These are phyloP conservation scores for Jamesozyma rosinii DNA, from an alignment of 805 yeast genomes.

Conservation along the genomic window DNA sequence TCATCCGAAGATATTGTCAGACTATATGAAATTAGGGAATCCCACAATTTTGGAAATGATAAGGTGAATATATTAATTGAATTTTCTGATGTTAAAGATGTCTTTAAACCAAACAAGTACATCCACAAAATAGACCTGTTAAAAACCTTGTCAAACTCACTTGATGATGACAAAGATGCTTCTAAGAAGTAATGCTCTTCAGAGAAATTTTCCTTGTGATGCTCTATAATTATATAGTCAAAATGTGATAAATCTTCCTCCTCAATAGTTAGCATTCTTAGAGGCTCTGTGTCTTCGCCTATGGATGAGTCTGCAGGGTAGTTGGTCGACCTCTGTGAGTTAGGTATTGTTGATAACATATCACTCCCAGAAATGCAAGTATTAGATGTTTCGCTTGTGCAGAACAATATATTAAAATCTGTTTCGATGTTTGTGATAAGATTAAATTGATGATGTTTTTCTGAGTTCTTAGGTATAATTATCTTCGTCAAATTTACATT, in stretches of 20 bases:
- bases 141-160: background rate
- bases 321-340: conserved; percentile 33
- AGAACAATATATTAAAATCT: conserved; percentile 9
- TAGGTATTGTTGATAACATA: conserved; percentile 40
- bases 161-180: conserved; percentile 11
- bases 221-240: conserved; percentile 44
- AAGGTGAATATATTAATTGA: conserved; percentile 10
- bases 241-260: conserved; percentile 34
- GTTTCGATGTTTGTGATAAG: conserved; percentile 13
- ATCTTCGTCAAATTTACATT: background rate
- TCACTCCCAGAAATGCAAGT: conserved; percentile 40
- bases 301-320: conserved; percentile 45
- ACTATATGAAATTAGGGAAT: conserved; percentile 22
- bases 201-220: conserved; percentile 9
- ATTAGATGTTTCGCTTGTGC: conserved; percentile 1
- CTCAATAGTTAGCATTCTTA: conserved; percentile 39
- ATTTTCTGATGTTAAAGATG: background rate
- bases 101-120: conserved; percentile 5
- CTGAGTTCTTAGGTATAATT: conserved; percentile 3
- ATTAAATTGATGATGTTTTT: conserved; percentile 6
- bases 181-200: conserved; percentile 16
- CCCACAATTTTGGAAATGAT: conserved; percentile 23
- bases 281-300: conserved; percentile 43
- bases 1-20: conserved; percentile 7
- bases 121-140: conserved; percentile 11